Percentiles rank a stretch among this genome's conserved stretches.
phyloP scores from a whole-genome alignment of 345 rosid species.

The Excoecaria cochinchinensis region DNA sequence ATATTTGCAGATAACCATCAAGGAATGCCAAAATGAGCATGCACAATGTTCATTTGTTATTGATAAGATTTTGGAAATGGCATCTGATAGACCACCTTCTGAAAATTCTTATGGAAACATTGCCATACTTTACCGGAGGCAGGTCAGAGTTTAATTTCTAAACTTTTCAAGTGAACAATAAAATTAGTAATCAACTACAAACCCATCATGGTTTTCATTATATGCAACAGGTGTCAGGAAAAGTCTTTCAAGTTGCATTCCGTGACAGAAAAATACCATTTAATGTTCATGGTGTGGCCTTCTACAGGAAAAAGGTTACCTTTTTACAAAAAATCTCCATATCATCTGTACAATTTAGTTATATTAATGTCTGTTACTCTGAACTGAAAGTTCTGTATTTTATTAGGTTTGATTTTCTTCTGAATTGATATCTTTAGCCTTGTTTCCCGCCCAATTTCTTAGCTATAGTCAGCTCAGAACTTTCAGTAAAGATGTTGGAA shows the following conservation, averaged over 20 bases:
- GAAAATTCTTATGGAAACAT: slow-evolving; percentile 60
- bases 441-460: not conserved
- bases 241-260: slow-evolving; percentile 69
- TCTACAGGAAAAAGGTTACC: slow-evolving; percentile 87
- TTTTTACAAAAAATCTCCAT: not conserved
- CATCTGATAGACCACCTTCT: slow-evolving; percentile 38
- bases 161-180: slow-evolving; percentile 10
- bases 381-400: not conserved
- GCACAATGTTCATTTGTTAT: slow-evolving; percentile 84
- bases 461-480: not conserved
- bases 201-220: slow-evolving; percentile 20
- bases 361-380: not conserved
- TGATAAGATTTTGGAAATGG: slow-evolving; percentile 80
- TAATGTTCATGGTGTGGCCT: slow-evolving; percentile 87
- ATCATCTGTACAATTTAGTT: not conserved
- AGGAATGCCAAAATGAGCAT: slow-evolving; percentile 85
- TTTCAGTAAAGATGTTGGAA: slow-evolving; percentile 1
- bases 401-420: not conserved
- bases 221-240: slow-evolving; percentile 74
- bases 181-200: slow-evolving; percentile 10
- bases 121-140: slow-evolving; percentile 91
- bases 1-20: slow-evolving; percentile 57
- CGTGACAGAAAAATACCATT: slow-evolving; percentile 92
- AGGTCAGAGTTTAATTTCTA: slow-evolving; percentile 50
- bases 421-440: not conserved